Evolutionary conservation across 768 basidiomycete genomes (phyloP).

Genomic region (Mycena filopes): DNA sequence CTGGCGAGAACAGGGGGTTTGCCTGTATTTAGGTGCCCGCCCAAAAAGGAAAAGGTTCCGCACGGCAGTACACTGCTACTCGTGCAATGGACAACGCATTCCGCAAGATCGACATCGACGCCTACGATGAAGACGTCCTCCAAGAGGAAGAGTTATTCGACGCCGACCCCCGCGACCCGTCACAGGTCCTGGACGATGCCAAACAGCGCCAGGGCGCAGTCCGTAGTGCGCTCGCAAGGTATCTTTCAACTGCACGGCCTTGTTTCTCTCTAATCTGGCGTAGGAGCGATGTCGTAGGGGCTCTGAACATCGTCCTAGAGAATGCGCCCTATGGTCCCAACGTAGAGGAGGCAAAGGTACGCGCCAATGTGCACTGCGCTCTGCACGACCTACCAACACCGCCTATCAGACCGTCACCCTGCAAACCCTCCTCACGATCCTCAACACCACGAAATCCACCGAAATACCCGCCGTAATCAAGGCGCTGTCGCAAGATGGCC

Average conservation of each 20-base stretch:
- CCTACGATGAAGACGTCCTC: conserved; percentile 90
- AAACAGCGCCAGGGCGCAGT: conserved; percentile 80
- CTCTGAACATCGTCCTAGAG: conserved; percentile 76
- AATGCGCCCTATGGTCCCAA: conserved; percentile 89
- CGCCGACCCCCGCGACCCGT: conserved; percentile 83
- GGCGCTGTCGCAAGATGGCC: conserved; percentile 73
- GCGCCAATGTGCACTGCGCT: conserved; percentile 24
- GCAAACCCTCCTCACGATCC: conserved; percentile 83
- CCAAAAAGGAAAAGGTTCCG: not conserved
- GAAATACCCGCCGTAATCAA: conserved; percentile 86
- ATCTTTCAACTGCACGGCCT: not conserved
- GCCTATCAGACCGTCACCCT: conserved; percentile 75
- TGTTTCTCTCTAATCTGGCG: not conserved
- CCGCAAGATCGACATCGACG: conserved; percentile 95
- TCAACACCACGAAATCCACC: conserved; percentile 92
- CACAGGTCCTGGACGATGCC: conserved; percentile 78
- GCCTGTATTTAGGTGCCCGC: not conserved
- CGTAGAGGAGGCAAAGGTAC: conserved; percentile 91
- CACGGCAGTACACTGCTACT: conserved; percentile 12
- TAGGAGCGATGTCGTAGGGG: conserved; percentile 83
- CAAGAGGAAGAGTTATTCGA: conserved; percentile 89
- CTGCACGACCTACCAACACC: conserved; percentile 12
- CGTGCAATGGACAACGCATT: conserved; percentile 65
- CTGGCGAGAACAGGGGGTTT: not conserved
- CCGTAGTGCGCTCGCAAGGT: conserved; percentile 80